Base-by-base conservation (phyloP, 495 filamentous ascomycete genomes). In the Hypoxylon crocopeplum region DNA sequence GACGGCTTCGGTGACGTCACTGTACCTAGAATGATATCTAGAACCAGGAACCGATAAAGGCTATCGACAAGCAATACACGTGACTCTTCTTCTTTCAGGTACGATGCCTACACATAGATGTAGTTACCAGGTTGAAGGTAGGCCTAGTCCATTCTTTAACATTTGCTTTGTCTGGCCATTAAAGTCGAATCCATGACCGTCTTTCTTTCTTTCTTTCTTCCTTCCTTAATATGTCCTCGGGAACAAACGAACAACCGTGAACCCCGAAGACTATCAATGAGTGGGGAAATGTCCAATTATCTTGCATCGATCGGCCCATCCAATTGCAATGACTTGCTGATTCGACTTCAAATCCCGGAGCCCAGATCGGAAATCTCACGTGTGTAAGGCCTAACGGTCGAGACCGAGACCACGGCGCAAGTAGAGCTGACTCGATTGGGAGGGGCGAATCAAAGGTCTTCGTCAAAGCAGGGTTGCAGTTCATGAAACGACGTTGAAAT, bases 371-470 rank as follows among this genome's bases (percentile, higher is more conserved):
- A 52, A 33, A 62, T 62, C 37, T 53, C 48, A 48, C 27, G 36
- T 48, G 59, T 41, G 34, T 34, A 16, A 16, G 16, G 38, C 32
- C 7, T 48, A 53, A 10, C 44, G 60, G 53, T 54, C 37, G 36
- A 53, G 47, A 25, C 34, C n/a, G n/a, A n/a, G n/a, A n/a, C n/a
- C 24, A 24, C 21, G 27, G 11, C 29, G 39, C 37, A 50, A 48
- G 27, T 29, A 53, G 36, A 46, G 32, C 25, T 36, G 48, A 52
- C 24, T 52, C 32, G 33, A 15, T 13, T 51, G 25, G 24, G 36
- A 44, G 48, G 34, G 34, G 44, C 58, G 53, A 67, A 64, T 58
- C 48, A 59, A 55, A 60, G 24, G 56, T 59, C 44, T 8, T 53
- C 4, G 25, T 46, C 29, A 36, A 56, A 52, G 40, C 46, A 30